phyloP scores from a whole-genome alignment of 2,329 filamentous ascomycete genomes.

The Neocatenulostroma microsporum region DNA sequence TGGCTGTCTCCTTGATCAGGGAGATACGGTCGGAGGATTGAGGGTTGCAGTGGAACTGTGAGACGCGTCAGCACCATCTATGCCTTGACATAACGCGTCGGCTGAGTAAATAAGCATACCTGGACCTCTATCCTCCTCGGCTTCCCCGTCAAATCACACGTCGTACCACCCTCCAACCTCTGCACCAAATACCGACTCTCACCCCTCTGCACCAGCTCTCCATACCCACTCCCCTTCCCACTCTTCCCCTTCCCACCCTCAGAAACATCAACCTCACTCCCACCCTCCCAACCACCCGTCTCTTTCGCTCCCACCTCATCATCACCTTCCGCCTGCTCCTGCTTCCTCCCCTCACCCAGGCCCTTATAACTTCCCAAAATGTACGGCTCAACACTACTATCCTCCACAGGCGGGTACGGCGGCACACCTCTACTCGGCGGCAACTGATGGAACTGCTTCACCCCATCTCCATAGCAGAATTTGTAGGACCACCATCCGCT shows the following conservation, averaged over 20 bases:
- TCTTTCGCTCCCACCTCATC: conserved; percentile 14
- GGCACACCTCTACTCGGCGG: conserved; percentile 61
- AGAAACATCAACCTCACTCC: conserved; percentile 23
- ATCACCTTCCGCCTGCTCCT: conserved; percentile 20
- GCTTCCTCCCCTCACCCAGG: conserved; percentile 18
- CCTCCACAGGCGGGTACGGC: conserved; percentile 64
- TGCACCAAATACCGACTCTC: conserved; percentile 83
- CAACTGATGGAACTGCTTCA: conserved; percentile 84
- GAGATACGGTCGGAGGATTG: conserved; percentile 69
- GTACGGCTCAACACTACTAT: conserved; percentile 67
- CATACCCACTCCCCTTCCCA: conserved; percentile 45
- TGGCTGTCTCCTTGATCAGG: conserved; percentile 88
- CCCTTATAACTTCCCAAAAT: conserved; percentile 57
- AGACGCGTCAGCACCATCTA: no score
- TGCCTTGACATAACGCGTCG: no score
- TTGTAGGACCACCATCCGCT: conserved; percentile 95
- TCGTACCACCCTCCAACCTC: conserved; percentile 67
- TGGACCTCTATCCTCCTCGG: conserved; percentile 79
- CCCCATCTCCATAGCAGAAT: conserved; percentile 81
- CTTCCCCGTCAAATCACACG: conserved; percentile 77
- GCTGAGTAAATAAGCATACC: conserved; percentile 33
- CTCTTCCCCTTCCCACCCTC: conserved; percentile 22
- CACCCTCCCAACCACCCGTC: conserved; percentile 13
- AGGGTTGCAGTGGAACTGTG: conserved; percentile 67
- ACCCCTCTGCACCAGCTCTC: conserved; percentile 63